These are phyloP conservation scores for Linnemannia zychae DNA, from an alignment of 192 early-diverging fungal genomes.

Conservation along the genomic window DNA sequence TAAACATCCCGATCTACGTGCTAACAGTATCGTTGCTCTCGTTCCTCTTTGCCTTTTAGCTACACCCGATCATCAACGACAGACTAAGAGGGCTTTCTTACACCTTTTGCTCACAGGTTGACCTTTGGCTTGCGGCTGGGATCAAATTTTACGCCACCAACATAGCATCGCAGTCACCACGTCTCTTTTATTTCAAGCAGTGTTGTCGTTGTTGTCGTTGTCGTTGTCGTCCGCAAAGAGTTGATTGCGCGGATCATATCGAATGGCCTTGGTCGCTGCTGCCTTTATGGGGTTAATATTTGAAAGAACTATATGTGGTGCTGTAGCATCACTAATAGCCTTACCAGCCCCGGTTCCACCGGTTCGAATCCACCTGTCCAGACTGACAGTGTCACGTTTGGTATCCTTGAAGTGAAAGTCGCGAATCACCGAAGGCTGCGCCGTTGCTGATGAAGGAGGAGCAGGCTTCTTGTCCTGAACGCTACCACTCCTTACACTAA, in stretches of 20 bases:
- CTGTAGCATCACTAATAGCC: not conserved
- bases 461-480: not conserved
- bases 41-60: no score
- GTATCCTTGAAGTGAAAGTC: conserved; percentile 21
- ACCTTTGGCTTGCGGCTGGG: not conserved
- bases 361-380: conserved; percentile 33
- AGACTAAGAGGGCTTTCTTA: no score
- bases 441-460: not conserved
- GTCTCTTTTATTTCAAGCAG: not conserved
- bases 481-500: not conserved
- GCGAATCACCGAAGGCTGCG: not conserved
- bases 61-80: no score
- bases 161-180: not conserved
- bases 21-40: no score
- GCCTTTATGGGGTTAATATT: not conserved
- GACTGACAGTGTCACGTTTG: conserved; percentile 19
- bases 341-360: not conserved
- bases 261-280: conserved; percentile 3
- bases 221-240: conserved; percentile 12
- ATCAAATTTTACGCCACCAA: not conserved
- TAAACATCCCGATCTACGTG: not conserved
- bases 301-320: no score
- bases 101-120: no score
- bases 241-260: conserved; percentile 19
- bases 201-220: not conserved